Conservation (phyloP, 768 basidiomycete genomes). For the Dioszegia hungarica region DNA sequence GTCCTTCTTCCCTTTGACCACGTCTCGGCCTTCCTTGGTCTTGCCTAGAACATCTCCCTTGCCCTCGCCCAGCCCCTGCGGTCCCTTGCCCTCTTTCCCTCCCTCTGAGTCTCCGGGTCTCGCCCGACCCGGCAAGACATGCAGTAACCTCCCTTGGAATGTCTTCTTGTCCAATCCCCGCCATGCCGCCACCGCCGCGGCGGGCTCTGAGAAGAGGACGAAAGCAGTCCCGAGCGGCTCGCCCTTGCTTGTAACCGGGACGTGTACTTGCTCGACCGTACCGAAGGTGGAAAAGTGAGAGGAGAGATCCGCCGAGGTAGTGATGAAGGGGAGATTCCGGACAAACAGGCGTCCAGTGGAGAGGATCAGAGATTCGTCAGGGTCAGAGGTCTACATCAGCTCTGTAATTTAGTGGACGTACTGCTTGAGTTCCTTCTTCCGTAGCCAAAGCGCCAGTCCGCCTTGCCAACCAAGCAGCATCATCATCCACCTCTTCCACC, state of each 20-base stretch:
- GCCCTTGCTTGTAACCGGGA: constrained; percentile 56
- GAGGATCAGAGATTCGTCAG: constrained; percentile 57
- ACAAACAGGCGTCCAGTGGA: constrained; percentile 78
- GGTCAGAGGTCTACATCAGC: constrained; percentile 1
- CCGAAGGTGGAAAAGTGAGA: constrained; percentile 67
- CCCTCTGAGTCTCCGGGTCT: constrained; percentile 33
- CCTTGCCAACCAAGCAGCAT: constrained; percentile 49
- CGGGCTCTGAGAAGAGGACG: constrained; percentile 54
- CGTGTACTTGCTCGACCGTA: constrained; percentile 63
- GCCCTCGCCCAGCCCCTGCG: constrained; percentile 15
- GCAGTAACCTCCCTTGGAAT: constrained; percentile 86
- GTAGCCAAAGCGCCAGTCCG: constrained; percentile 20
- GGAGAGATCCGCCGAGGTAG: constrained; percentile 65
- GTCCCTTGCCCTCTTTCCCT: constrained; percentile 5
- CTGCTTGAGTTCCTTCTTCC: constrained; percentile 18
- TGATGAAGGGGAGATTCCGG: constrained; percentile 88
- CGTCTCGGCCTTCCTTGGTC: constrained; percentile 24
- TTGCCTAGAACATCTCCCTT: constrained; percentile 45
- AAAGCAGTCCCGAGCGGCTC: constrained; percentile 63
- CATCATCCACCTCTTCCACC: constrained; percentile 42
- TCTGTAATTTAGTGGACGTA: background rate
- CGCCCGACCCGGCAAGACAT: constrained; percentile 64
- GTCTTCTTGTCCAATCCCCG: constrained; percentile 72
- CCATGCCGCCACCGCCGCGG: constrained; percentile 64
- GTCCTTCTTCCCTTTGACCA: constrained; percentile 42